Evolutionary conservation across 2,329 filamentous ascomycete genomes (phyloP), one percentile per base, ranked within the genome.

Genomic region (Cladophialophora immunda): DNA sequence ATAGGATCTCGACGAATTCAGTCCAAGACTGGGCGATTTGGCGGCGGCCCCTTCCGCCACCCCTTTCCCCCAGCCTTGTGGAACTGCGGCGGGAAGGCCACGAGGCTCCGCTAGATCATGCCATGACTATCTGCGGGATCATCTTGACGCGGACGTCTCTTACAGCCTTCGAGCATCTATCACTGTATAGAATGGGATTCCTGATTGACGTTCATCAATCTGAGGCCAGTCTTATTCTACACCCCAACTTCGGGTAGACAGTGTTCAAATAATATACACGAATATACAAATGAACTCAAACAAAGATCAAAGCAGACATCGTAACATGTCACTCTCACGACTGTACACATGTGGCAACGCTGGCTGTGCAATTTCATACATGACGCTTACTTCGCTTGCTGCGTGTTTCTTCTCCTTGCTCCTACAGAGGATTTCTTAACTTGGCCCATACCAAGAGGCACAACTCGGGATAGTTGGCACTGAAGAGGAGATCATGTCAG

Each of bases 251-350:
- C 45, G 45, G 62, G 62, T 38, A 53, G 45, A 64, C 54, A 41
- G 45, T 58, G 36, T 64, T 64, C 55, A 64, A 47, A 54, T 56
- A 64, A 58, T 64, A 36, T 61, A 61, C 58, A 52, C 58, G 45
- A 61, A 61, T 32, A 53, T 15, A 61, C 11, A 52, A 34, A 60
- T 36, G 27, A 53, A 61, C 47, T 53, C 22, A 41, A 34, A 38
- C 36, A 58, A 59, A 29, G n/a, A 53, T 34, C 29, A 53, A 61
- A 52, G 34, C 30, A 32, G 32, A 53, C 58, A 61, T 61, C 58
- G 58, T 61, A 52, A 50, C 45, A 11, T 25, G 19, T 25, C 45
- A 50, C 45, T 50, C 45, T 47, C 45, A 50, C 45, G 25, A 61
- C 41, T 61, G 45, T 50, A 61, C 58, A 61, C 58, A 36, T 36